These are phyloP conservation scores for Neonectria coccinea DNA, from an alignment of 2,329 filamentous ascomycete genomes.

Conservation along the genomic window DNA sequence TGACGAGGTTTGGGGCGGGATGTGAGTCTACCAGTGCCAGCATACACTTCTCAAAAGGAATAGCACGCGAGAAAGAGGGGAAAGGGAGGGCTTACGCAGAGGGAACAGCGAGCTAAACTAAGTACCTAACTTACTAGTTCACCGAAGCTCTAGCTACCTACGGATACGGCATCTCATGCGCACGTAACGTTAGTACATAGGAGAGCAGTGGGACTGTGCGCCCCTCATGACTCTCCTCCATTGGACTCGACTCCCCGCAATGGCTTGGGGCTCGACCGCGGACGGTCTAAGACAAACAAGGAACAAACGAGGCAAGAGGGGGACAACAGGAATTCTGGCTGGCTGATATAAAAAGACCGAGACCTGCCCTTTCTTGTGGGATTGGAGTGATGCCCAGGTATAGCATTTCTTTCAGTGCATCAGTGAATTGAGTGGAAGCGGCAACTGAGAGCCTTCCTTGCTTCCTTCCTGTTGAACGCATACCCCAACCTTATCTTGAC, in stretches of 20 bases:
- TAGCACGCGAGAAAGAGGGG: not conserved
- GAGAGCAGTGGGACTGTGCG: constrained; percentile 2
- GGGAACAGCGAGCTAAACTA: no score
- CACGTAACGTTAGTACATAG: not conserved
- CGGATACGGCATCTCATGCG: not conserved
- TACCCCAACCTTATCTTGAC: constrained; percentile 10
- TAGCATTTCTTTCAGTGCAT: not conserved
- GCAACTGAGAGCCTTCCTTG: not conserved
- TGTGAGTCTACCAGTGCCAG: not conserved
- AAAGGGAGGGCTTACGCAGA: not conserved
- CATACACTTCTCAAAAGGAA: not conserved
- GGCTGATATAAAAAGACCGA: constrained; percentile 22
- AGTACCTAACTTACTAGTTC: not conserved
- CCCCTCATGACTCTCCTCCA: constrained; percentile 11
- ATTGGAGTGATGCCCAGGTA: not conserved
- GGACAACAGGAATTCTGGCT: not conserved
- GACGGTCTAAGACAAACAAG: constrained; percentile 13
- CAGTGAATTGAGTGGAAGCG: not conserved
- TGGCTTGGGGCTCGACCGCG: constrained; percentile 10
- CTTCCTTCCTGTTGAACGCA: not conserved
- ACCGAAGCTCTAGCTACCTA: constrained; percentile 1
- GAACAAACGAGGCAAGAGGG: not conserved
- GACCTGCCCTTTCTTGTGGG: constrained; percentile 21
- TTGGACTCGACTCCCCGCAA: constrained; percentile 4
- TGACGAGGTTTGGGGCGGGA: not conserved